A percentile compares a stretch with the other conserved stretches of the same genome.
phyloP scores from a whole-genome alignment of 2,329 filamentous ascomycete genomes.

The Corniculantispora saksenae region DNA sequence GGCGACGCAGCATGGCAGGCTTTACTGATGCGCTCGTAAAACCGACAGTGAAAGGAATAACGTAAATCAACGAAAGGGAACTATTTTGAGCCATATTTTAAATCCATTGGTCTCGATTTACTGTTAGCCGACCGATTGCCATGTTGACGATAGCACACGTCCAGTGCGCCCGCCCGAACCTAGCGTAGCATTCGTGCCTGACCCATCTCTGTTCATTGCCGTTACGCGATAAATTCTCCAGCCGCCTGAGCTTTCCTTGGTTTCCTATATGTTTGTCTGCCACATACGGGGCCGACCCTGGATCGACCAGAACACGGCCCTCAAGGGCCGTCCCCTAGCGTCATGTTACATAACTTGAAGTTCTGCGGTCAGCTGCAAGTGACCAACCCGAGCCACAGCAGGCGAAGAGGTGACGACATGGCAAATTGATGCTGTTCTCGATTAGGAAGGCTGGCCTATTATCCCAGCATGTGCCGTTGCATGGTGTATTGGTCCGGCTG shows the following conservation, averaged over 20 bases:
- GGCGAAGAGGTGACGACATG: too few species aligned
- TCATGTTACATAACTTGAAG: neutral
- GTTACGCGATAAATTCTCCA: neutral
- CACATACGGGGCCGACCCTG: neutral
- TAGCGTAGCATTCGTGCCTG: neutral
- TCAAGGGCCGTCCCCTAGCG: neutral
- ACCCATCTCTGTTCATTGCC: neutral
- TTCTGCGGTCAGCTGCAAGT: neutral
- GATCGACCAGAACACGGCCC: neutral
- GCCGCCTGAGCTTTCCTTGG: neutral
- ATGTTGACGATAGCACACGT: neutral
- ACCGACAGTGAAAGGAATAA: neutral
- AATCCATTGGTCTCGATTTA: too few species aligned
- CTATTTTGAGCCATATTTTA: too few species aligned
- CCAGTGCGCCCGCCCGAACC: neutral
- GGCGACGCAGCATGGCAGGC: neutral
- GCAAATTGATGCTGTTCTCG: too few species aligned
- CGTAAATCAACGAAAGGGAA: too few species aligned
- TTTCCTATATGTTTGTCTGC: neutral
- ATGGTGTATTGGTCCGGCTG: too few species aligned
- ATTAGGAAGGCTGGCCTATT: too few species aligned
- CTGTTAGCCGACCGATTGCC: neutral
- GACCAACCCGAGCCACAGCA: too few species aligned
- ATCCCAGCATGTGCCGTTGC: too few species aligned
- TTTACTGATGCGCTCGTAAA: too few species aligned